phyloP scores from a whole-genome alignment of 257 asterid species.

The Solanum infundibuliforme region DNA sequence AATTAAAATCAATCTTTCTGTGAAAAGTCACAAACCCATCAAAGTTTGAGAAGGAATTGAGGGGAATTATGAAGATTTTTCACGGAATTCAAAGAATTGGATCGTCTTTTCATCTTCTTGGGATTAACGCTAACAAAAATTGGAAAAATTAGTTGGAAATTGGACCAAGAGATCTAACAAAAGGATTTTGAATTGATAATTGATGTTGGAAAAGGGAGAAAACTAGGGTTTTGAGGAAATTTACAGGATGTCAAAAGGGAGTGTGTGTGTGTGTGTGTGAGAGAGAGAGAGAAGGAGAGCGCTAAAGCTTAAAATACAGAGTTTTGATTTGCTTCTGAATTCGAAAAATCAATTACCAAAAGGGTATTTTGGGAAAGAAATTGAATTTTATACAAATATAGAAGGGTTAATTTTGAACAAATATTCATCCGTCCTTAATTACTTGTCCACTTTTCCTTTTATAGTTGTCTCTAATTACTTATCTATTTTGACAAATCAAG shows the following conservation, averaged over 20 bases:
- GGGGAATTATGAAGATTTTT: slow-evolving; percentile 5
- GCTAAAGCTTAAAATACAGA: not conserved
- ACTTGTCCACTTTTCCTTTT: too few relatives aligned
- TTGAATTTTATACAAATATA: not conserved
- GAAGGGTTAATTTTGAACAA: not conserved
- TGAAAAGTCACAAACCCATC: not conserved
- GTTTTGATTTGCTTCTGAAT: not conserved
- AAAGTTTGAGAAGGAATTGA: not conserved
- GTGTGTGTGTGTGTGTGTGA: not conserved
- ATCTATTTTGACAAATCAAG: too few relatives aligned
- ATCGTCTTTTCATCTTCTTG: slow-evolving; percentile 13
- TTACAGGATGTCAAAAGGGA: not conserved
- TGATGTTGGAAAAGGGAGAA: not conserved
- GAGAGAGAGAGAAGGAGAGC: not conserved
- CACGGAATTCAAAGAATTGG: slow-evolving; percentile 19
- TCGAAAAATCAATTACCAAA: not conserved
- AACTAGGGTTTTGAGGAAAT: not conserved
- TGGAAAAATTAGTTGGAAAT: not conserved
- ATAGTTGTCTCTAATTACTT: too few relatives aligned
- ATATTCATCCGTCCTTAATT: too few relatives aligned
- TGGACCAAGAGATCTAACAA: not conserved
- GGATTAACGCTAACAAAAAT: slow-evolving; percentile 2
- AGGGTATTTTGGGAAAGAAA: not conserved
- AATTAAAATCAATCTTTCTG: not conserved
- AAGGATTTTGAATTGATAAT: not conserved